phyloP scores from a whole-genome alignment of 768 basidiomycete species.

The Collybiopsis luxurians region DNA sequence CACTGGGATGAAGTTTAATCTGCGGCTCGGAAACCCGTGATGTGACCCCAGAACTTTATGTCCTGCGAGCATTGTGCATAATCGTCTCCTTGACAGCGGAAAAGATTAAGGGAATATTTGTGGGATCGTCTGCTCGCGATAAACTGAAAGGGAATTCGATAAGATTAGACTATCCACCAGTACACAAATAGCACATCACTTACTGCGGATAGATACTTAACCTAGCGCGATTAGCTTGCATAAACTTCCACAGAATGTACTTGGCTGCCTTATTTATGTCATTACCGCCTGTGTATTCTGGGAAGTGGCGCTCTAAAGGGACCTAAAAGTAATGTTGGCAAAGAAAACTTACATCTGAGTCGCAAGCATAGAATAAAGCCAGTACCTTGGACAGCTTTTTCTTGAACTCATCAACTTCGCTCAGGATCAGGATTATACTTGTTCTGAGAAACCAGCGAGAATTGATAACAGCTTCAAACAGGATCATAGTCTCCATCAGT shows the following conservation, averaged over 20 bases:
- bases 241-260: slow-evolving; percentile 93
- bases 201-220: slow-evolving; percentile 91
- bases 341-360: background rate
- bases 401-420: slow-evolving; percentile 79
- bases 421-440: slow-evolving; percentile 65
- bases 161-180: background rate
- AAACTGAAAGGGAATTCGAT: slow-evolving; percentile 40
- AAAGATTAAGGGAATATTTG: slow-evolving; percentile 73
- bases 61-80: slow-evolving; percentile 75
- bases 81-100: slow-evolving; percentile 87
- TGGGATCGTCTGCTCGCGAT: slow-evolving; percentile 85
- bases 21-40: too few species aligned
- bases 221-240: slow-evolving; percentile 83
- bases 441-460: slow-evolving; percentile 74
- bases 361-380: slow-evolving; percentile 12
- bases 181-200: slow-evolving; percentile 23
- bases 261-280: slow-evolving; percentile 95
- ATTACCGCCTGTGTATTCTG: slow-evolving; percentile 84
- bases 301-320: slow-evolving; percentile 76
- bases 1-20: too few species aligned
- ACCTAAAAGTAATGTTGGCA: slow-evolving; percentile 27
- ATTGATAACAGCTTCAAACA: slow-evolving; percentile 79
- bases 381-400: slow-evolving; percentile 43
- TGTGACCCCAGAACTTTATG: too few species aligned
- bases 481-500: slow-evolving; percentile 69